A percentile compares a stretch with the other conserved stretches of the same genome.
These are phyloP conservation scores for Boletus rubroflammeus DNA, from an alignment of 768 basidiomycete species.

Conservation along the genomic window DNA sequence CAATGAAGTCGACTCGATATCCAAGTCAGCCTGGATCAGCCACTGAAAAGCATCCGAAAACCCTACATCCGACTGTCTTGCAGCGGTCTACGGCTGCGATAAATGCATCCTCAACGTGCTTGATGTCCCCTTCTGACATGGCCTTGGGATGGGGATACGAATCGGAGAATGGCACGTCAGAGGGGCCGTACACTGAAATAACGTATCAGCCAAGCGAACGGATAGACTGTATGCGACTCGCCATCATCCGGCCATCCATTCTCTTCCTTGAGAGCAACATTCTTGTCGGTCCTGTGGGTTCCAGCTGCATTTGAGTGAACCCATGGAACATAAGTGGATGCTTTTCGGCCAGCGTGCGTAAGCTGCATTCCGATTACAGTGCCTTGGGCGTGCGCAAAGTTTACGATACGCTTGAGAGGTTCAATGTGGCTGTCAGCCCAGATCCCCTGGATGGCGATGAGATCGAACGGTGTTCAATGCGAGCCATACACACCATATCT, in stretches of 20 bases:
- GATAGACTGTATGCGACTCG: conserved; percentile 21
- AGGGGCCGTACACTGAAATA: conserved; percentile 57
- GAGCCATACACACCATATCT: conserved; percentile 51
- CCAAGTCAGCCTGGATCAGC: conserved; percentile 6
- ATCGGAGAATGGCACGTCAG: conserved; percentile 50
- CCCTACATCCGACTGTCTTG: conserved; percentile 60
- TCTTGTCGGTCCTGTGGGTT: conserved; percentile 27
- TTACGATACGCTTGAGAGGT: conserved; percentile 64
- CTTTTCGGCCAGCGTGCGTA: conserved; percentile 71
- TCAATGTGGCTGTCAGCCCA: conserved; percentile 77
- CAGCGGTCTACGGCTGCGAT: conserved; percentile 49
- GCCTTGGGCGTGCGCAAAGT: conserved; percentile 69
- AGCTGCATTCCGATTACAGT: conserved; percentile 77
- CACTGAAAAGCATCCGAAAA: background rate
- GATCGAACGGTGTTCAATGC: background rate
- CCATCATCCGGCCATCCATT: conserved; percentile 70
- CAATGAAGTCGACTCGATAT: conserved; percentile 61
- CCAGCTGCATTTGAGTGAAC: conserved; percentile 39
- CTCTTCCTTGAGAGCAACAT: conserved; percentile 46
- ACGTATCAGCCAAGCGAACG: background rate
- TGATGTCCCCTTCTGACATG: conserved; percentile 53
- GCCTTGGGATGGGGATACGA: conserved; percentile 54
- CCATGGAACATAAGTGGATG: conserved; percentile 69
- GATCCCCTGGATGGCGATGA: conserved; percentile 42
- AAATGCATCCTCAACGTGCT: conserved; percentile 59